These are phyloP conservation scores for Lindgomyces ingoldianus DNA, from an alignment of 495 filamentous ascomycete species.

Conservation along the genomic window DNA sequence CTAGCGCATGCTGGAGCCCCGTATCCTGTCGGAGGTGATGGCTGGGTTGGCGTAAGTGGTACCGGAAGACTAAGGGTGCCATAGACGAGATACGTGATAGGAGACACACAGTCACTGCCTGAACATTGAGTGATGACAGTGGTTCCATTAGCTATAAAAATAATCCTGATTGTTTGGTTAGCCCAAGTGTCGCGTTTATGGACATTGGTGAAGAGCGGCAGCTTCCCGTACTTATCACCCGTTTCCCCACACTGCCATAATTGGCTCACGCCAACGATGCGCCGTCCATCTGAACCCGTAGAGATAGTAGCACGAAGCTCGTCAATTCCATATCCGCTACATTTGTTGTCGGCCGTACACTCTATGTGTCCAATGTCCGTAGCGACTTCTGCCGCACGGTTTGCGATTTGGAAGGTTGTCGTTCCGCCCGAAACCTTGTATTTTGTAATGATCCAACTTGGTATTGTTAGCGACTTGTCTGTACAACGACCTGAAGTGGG, in stretches of 20 bases:
- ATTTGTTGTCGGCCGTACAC: slow-evolving; percentile 2
- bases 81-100: slow-evolving; percentile 9
- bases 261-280: neutral
- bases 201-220: no score
- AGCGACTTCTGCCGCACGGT: neutral
- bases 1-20: neutral
- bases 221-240: neutral
- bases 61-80: slow-evolving; percentile 12
- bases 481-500: slow-evolving; percentile 15
- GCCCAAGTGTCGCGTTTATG: neutral
- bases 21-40: slow-evolving; percentile 5
- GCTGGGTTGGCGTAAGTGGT: slow-evolving; percentile 13
- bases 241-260: slow-evolving; percentile 1
- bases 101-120: neutral
- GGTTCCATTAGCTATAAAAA: slow-evolving; percentile 8
- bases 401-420: slow-evolving; percentile 10
- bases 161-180: neutral
- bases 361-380: neutral
- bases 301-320: neutral
- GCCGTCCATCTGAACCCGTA: neutral
- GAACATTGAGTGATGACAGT: slow-evolving; percentile 8
- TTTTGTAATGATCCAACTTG: slow-evolving; percentile 12
- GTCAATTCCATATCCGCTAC: neutral
- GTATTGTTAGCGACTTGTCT: slow-evolving; percentile 15
- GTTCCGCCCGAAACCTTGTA: slow-evolving; percentile 5